Conservation (phyloP, 2,329 filamentous ascomycete species). For the Aquanectria penicillioides region DNA sequence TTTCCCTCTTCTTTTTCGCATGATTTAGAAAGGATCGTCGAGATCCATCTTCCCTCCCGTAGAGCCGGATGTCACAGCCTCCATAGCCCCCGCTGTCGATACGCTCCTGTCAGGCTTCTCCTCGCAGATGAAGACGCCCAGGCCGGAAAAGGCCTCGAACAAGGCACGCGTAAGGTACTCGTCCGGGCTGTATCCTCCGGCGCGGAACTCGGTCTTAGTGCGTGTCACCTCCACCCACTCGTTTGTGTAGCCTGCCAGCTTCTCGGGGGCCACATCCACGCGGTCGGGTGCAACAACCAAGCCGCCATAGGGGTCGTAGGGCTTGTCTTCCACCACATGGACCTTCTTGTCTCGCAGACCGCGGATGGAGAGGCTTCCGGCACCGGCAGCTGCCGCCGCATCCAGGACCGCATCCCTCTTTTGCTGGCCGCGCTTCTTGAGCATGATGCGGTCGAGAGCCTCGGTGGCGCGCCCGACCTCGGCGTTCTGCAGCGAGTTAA, state of each 20-base stretch:
- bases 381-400: conserved; percentile 33
- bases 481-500: conserved; percentile 74
- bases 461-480: conserved; percentile 68
- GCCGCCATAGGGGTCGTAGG: conserved; percentile 91
- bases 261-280: conserved; percentile 64
- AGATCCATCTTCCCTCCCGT: conserved; percentile 59
- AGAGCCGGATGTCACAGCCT: conserved; percentile 48
- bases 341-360: conserved; percentile 76
- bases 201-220: conserved; percentile 72
- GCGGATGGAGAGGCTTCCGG: conserved; percentile 71
- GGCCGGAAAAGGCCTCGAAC: conserved; percentile 88
- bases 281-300: conserved; percentile 74
- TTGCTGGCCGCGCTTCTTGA: conserved; percentile 74
- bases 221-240: conserved; percentile 76
- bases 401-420: conserved; percentile 49
- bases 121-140: conserved; percentile 88
- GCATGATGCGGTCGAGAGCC: conserved; percentile 68
- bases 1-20: background rate
- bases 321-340: conserved; percentile 66
- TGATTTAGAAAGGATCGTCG: conserved; percentile 56
- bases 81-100: conserved; percentile 47
- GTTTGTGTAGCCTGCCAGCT: conserved; percentile 75
- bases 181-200: conserved; percentile 83
- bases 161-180: conserved; percentile 86
- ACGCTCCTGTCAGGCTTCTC: conserved; percentile 64